These are phyloP conservation scores for Tilletia indica DNA, from an alignment of 1,284 basidiomycete species.

Conservation along the genomic window DNA sequence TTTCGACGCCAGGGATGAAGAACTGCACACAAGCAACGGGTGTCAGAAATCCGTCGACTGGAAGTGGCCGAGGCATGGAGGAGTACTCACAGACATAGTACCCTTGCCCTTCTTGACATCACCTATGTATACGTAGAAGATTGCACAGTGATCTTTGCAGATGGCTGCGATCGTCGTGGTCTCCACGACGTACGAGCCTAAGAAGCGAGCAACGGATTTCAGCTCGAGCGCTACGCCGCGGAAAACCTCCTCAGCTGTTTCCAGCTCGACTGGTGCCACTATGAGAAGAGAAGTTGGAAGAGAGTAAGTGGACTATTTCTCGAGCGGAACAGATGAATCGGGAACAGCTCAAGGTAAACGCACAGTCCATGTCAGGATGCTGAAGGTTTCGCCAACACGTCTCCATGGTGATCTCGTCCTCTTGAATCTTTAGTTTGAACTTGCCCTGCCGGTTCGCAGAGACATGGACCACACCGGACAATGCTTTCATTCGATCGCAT, in stretches of 20 bases:
- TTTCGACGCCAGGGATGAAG: slow-evolving; percentile 14
- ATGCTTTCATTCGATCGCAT: slow-evolving; percentile 48
- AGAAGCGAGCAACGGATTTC: slow-evolving; percentile 49
- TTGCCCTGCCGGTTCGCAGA: slow-evolving; percentile 45
- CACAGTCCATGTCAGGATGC: slow-evolving; percentile 34
- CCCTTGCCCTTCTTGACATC: slow-evolving; percentile 40
- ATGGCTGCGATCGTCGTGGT: slow-evolving; percentile 53
- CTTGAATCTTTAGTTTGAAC: slow-evolving; percentile 18
- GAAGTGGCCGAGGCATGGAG: neutral
- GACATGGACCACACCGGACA: slow-evolving; percentile 42
- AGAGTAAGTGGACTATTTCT: neutral
- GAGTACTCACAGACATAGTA: slow-evolving; percentile 35
- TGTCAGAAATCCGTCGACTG: neutral
- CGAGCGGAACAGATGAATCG: slow-evolving; percentile 17
- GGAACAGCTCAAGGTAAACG: neutral
- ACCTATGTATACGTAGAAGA: slow-evolving; percentile 56
- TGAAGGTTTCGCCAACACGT: slow-evolving; percentile 51
- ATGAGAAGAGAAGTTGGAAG: neutral
- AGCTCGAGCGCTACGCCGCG: slow-evolving; percentile 49
- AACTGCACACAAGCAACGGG: neutral
- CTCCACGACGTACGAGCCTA: slow-evolving; percentile 48
- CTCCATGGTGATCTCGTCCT: slow-evolving; percentile 35
- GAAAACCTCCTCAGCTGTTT: slow-evolving; percentile 25
- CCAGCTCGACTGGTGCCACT: neutral
- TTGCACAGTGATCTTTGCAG: slow-evolving; percentile 52